Evolutionary conservation across 1,284 basidiomycete genomes (phyloP).

Genomic region (Trichosporon ovoides): DNA sequence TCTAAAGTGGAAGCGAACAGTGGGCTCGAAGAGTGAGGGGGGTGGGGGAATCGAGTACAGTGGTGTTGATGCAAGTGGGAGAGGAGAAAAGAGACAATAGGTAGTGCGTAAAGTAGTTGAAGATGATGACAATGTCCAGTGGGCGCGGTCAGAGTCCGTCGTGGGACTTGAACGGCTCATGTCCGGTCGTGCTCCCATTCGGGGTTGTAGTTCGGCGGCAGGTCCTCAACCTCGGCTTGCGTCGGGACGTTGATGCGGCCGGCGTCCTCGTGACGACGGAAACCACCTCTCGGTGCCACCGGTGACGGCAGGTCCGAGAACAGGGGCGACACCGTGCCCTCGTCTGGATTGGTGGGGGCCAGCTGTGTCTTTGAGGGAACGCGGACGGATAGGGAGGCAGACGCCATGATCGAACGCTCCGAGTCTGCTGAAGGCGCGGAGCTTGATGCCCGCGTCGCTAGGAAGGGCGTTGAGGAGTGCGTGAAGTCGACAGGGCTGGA

Average conservation of each 20-base stretch:
- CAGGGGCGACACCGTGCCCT: not conserved
- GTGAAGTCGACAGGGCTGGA: not conserved
- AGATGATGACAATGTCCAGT: not conserved
- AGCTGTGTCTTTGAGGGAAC: slow-evolving; percentile 8
- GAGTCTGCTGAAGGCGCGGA: not conserved
- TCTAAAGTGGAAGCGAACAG: too few relatives aligned
- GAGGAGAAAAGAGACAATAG: too few relatives aligned
- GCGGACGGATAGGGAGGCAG: not conserved
- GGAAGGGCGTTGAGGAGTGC: not conserved
- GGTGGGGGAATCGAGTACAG: too few relatives aligned
- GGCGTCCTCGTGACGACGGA: slow-evolving; percentile 41
- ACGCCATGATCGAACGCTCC: not conserved
- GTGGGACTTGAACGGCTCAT: not conserved
- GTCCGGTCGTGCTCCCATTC: slow-evolving; percentile 25
- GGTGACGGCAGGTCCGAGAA: slow-evolving; percentile 23
- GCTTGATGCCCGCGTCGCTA: not conserved
- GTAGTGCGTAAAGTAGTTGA: too few relatives aligned
- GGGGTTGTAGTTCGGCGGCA: slow-evolving; percentile 40
- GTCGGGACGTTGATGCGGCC: slow-evolving; percentile 18
- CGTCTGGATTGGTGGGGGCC: slow-evolving; percentile 5
- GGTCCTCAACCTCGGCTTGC: slow-evolving; percentile 30
- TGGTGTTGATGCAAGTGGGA: too few relatives aligned
- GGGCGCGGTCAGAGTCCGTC: too few relatives aligned
- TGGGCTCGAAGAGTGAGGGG: too few relatives aligned
- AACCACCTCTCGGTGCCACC: slow-evolving; percentile 21